Percentiles rank a stretch among this genome's conserved stretches.
Evolutionary conservation across 371 early-diverging fungal species (phyloP).

Genomic region (Apophysomyces sp.): DNA sequence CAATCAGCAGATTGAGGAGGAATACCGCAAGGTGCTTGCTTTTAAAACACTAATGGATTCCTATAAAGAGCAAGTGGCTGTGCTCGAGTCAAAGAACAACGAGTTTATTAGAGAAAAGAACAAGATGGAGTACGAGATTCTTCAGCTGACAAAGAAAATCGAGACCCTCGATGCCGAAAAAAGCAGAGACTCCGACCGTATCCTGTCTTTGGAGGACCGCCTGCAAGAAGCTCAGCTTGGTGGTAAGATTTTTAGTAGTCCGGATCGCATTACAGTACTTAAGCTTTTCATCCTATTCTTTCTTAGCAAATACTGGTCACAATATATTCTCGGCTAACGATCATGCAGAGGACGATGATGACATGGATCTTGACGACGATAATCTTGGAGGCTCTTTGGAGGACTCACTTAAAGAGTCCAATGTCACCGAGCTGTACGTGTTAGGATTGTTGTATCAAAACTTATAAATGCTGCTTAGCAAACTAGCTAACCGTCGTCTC

Average conservation of each 20-base stretch:
- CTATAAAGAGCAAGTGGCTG: slow-evolving; percentile 80
- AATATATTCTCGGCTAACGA: not conserved
- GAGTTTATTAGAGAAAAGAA: slow-evolving; percentile 69
- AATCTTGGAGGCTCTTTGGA: slow-evolving; percentile 39
- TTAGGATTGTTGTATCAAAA: not conserved
- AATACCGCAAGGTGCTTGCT: slow-evolving; percentile 76
- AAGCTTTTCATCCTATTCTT: not conserved
- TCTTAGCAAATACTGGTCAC: not conserved
- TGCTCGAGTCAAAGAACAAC: slow-evolving; percentile 73
- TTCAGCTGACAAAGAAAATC: slow-evolving; percentile 61
- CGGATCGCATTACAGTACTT: too few relatives aligned
- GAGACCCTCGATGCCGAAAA: slow-evolving; percentile 66
- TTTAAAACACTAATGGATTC: slow-evolving; percentile 84
- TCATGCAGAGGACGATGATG: slow-evolving; percentile 12
- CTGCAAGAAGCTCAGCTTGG: slow-evolving; percentile 82
- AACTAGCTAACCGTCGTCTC: slow-evolving; percentile 69
- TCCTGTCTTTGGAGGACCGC: slow-evolving; percentile 76
- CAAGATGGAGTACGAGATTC: slow-evolving; percentile 71
- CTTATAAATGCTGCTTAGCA: slow-evolving; percentile 19
- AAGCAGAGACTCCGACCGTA: slow-evolving; percentile 70
- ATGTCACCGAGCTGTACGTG: slow-evolving; percentile 50
- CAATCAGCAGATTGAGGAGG: slow-evolving; percentile 79
- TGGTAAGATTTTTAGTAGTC: slow-evolving; percentile 42
- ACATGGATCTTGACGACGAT: slow-evolving; percentile 45
- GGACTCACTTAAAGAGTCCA: slow-evolving; percentile 52